Percentiles rank a stretch among this genome's conserved stretches.
Evolutionary conservation across 2,329 filamentous ascomycete genomes (phyloP).

Genomic region (Sporothrix protearum): DNA sequence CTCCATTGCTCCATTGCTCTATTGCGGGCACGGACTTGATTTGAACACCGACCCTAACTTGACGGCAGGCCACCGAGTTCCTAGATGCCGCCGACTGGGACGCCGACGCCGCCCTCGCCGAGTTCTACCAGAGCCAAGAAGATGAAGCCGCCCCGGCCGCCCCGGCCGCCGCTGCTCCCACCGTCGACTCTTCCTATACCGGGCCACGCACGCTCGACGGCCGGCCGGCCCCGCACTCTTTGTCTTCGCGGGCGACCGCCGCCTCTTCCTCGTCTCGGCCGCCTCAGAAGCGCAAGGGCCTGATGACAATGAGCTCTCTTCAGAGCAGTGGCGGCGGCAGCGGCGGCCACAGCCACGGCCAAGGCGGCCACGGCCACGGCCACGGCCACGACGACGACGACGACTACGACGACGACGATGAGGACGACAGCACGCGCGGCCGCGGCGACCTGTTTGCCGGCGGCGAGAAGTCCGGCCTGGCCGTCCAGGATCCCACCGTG

Average conservation of each 20-base stretch:
- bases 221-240: conserved; percentile 50
- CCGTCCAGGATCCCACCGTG: conserved; percentile 58
- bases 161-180: conserved; percentile 34
- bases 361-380: conserved; percentile 54
- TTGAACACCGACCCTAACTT: not conserved
- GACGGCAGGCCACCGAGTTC: conserved; percentile 55
- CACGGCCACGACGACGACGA: conserved; percentile 54
- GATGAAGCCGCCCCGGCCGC: conserved; percentile 39
- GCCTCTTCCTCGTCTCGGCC: conserved; percentile 25
- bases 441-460: conserved; percentile 73
- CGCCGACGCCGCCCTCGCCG: conserved; percentile 57
- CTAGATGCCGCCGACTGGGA: conserved; percentile 65
- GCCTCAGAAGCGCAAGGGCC: conserved; percentile 55
- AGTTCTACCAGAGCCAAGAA: conserved; percentile 59
- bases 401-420: conserved; percentile 56
- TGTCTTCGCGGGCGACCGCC: conserved; percentile 34
- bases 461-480: conserved; percentile 75
- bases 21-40: too few species aligned
- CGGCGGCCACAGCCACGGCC: conserved; percentile 58
- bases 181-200: conserved; percentile 47
- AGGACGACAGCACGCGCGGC: conserved; percentile 55
- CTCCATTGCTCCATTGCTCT: too few species aligned
- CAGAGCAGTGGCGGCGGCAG: conserved; percentile 43
- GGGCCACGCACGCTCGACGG: conserved; percentile 62
- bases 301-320: conserved; percentile 58